These are phyloP conservation scores for Hymenoscyphus infarciens DNA, from an alignment of 2,329 filamentous ascomycete species.

Conservation along the genomic window DNA sequence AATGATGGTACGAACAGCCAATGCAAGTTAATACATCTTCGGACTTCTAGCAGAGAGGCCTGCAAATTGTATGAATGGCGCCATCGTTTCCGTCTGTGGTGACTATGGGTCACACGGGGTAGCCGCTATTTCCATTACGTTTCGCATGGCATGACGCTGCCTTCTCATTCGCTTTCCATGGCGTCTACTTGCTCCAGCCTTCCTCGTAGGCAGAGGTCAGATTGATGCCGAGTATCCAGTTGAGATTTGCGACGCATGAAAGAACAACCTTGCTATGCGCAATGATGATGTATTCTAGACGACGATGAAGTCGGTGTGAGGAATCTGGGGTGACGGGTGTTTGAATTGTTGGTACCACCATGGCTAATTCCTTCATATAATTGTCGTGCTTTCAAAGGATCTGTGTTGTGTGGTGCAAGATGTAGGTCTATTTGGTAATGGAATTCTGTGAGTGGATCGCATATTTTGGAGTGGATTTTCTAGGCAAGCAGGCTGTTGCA, in stretches of 20 bases:
- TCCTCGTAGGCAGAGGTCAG: neutral
- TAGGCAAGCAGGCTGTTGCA: too few relatives aligned
- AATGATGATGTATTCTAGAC: neutral
- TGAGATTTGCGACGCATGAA: neutral
- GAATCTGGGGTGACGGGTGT: neutral
- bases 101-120: neutral
- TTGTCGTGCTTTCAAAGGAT: neutral
- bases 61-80: neutral
- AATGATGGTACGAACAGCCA: neutral
- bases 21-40: neutral
- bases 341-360: neutral
- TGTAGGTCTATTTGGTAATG: constrained; percentile 2
- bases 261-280: neutral
- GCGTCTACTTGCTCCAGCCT: constrained; percentile 1
- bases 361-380: neutral
- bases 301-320: neutral
- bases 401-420: neutral
- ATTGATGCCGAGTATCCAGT: neutral
- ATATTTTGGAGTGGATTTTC: neutral
- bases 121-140: constrained; percentile 6
- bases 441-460: constrained; percentile 6
- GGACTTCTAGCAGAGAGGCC: neutral
- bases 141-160: neutral
- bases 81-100: neutral
- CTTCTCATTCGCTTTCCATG: neutral